Evolutionary conservation across 1,284 basidiomycete genomes (phyloP).

Genomic region (Pseudozyma hubeiensis): DNA sequence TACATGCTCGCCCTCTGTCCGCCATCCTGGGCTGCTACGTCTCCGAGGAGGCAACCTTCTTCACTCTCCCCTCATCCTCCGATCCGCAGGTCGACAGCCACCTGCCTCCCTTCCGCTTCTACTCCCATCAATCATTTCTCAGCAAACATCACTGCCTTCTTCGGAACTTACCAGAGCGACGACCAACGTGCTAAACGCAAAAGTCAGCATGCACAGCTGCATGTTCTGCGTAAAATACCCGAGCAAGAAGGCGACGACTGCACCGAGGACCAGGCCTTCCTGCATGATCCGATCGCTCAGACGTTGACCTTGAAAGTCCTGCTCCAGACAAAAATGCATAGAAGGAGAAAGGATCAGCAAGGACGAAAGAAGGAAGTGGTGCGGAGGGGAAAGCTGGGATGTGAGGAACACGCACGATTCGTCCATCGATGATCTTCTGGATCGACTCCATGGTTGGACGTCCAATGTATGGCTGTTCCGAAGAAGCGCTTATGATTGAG

Average conservation of each 20-base stretch:
- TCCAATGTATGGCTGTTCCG: no score
- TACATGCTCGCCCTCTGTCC: no score
- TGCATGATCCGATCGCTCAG: conserved; percentile 45
- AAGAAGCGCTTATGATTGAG: no score
- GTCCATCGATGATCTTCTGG: conserved; percentile 36
- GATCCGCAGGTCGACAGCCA: no score
- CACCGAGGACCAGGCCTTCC: conserved; percentile 27
- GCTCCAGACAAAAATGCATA: neutral
- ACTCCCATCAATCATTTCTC: no score
- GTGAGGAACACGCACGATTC: conserved; percentile 27
- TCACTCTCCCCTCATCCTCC: no score
- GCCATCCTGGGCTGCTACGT: no score
- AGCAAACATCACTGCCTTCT: no score
- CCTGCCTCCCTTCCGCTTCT: no score
- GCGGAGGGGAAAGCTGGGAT: neutral
- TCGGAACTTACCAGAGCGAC: conserved; percentile 29
- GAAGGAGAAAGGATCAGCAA: neutral
- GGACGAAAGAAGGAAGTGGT: neutral
- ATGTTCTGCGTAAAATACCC: conserved; percentile 41
- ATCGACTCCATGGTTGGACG: conserved; percentile 34
- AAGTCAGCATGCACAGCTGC: conserved; percentile 39
- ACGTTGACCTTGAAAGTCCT: conserved; percentile 50
- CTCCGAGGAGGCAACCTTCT: no score
- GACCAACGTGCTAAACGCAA: conserved; percentile 8
- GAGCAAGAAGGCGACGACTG: conserved; percentile 17